These are phyloP conservation scores for Suhomyces prunicola DNA, from an alignment of 805 yeast species.

Conservation along the genomic window DNA sequence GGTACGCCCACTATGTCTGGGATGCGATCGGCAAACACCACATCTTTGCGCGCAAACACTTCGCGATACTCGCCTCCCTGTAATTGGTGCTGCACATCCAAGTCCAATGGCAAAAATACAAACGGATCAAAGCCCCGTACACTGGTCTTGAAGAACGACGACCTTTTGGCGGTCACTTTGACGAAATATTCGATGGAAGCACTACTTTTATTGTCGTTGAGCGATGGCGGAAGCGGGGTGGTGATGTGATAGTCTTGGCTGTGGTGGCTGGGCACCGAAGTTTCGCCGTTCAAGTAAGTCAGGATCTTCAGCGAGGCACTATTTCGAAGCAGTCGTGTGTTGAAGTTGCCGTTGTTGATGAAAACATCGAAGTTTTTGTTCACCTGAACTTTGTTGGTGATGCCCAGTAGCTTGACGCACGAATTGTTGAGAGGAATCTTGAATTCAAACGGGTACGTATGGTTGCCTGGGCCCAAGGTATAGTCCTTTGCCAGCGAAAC, in stretches of 20 bases:
- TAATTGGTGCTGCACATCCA: conserved; percentile 22
- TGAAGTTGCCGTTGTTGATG: conserved; percentile 35
- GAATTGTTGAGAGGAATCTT: conserved; percentile 41
- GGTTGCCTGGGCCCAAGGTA: conserved; percentile 49
- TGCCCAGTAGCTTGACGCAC: conserved; percentile 36
- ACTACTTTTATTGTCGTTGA: conserved; percentile 28
- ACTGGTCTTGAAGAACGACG: conserved; percentile 48
- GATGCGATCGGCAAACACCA: conserved; percentile 35
- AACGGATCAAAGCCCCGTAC: conserved; percentile 49
- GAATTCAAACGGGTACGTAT: conserved; percentile 48
- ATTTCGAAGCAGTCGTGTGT: neutral
- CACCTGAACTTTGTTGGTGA: conserved; percentile 32
- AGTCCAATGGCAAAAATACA: conserved; percentile 49
- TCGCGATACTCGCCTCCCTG: conserved; percentile 29
- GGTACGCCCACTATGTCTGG: conserved; percentile 43
- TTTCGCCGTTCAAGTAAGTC: neutral
- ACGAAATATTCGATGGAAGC: conserved; percentile 51
- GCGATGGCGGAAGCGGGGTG: conserved; percentile 33
- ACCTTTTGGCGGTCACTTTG: conserved; percentile 57
- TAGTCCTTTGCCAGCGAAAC: conserved; percentile 44
- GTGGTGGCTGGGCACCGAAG: neutral
- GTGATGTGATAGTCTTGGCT: conserved; percentile 22
- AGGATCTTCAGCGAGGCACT: neutral
- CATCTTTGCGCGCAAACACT: conserved; percentile 45
- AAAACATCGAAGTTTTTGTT: conserved; percentile 26